Conservation (phyloP, 306 rosid genomes). For the Trifolium fragiferum region DNA sequence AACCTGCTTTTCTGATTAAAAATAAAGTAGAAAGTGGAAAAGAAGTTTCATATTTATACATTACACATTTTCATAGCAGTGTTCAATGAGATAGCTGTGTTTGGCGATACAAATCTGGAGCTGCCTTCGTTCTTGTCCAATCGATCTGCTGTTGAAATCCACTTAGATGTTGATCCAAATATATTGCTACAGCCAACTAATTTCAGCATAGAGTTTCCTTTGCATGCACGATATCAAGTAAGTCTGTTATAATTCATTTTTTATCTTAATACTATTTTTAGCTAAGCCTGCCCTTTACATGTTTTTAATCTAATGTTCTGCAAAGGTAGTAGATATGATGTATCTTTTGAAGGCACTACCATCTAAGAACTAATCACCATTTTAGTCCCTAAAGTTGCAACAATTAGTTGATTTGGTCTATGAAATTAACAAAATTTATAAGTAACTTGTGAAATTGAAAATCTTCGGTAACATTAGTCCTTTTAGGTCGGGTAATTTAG, state of each 20-base stretch:
- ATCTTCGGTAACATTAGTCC: not conserved
- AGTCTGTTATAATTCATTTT: conserved; percentile 28
- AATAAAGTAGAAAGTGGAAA: not conserved
- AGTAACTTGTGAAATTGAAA: not conserved
- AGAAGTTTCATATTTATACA: not conserved
- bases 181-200: conserved; percentile 40
- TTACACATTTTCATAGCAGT: conserved; percentile 51
- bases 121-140: conserved; percentile 80
- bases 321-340: not conserved
- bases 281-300: not conserved
- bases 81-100: conserved; percentile 64
- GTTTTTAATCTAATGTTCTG: conserved; percentile 22
- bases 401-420: not conserved
- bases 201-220: conserved; percentile 62
- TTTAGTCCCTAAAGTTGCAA: not conserved
- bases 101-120: conserved; percentile 90
- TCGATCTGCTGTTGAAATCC: conserved; percentile 81
- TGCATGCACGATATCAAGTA: conserved; percentile 90
- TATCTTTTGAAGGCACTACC: not conserved
- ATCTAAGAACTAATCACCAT: not conserved
- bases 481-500: not conserved
- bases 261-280: conserved; percentile 6
- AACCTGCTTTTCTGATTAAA: not conserved
- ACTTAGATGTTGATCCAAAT: conserved; percentile 56
- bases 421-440: not conserved